Percentiles rank a stretch among this genome's conserved stretches.
Evolutionary conservation across 108 stramenopile genomes (phyloP).

Genomic region (Pseudonitzschia multiseries): DNA sequence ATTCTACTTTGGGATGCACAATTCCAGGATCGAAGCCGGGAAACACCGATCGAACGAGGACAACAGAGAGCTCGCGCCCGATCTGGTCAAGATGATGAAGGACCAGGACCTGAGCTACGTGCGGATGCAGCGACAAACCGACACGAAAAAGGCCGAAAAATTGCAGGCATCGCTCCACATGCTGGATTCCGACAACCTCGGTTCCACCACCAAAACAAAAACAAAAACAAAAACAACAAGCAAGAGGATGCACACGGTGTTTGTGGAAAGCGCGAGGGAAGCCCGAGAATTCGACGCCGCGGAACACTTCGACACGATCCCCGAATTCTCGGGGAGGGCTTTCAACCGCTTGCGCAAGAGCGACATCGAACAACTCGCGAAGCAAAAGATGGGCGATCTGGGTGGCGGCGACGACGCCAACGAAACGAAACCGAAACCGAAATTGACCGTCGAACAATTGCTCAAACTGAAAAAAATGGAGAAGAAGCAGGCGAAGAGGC

Average conservation of each 20-base stretch:
- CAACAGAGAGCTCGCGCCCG: slow-evolving; percentile 51
- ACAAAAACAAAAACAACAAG: no score
- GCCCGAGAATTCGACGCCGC: slow-evolving; percentile 83
- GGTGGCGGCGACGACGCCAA: slow-evolving; percentile 31
- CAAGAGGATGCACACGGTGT: slow-evolving; percentile 75
- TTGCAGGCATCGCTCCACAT: slow-evolving; percentile 81
- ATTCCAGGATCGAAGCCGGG: slow-evolving; percentile 62
- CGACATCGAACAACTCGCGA: slow-evolving; percentile 39
- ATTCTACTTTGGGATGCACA: slow-evolving; percentile 99
- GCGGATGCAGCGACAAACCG: slow-evolving; percentile 74
- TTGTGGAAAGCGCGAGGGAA: slow-evolving; percentile 62
- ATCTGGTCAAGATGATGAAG: slow-evolving; percentile 87
- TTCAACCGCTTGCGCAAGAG: slow-evolving; percentile 80
- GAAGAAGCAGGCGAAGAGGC: slow-evolving; percentile 40
- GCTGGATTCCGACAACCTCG: slow-evolving; percentile 48
- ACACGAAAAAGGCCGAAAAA: slow-evolving; percentile 73
- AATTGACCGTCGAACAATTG: slow-evolving; percentile 35
- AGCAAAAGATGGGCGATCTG: slow-evolving; percentile 21
- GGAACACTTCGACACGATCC: slow-evolving; percentile 86
- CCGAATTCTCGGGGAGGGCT: slow-evolving; percentile 78
- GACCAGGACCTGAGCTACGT: slow-evolving; percentile 96
- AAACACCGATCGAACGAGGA: slow-evolving; percentile 55
- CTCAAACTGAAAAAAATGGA: slow-evolving; percentile 40
- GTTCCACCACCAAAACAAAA: slow-evolving; percentile 22
- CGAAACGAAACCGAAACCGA: neutral